Evolutionary conservation across 257 asterid genomes (phyloP), one percentile per base, ranked within the genome.

Genomic region (Galeopsis tetrahit): DNA sequence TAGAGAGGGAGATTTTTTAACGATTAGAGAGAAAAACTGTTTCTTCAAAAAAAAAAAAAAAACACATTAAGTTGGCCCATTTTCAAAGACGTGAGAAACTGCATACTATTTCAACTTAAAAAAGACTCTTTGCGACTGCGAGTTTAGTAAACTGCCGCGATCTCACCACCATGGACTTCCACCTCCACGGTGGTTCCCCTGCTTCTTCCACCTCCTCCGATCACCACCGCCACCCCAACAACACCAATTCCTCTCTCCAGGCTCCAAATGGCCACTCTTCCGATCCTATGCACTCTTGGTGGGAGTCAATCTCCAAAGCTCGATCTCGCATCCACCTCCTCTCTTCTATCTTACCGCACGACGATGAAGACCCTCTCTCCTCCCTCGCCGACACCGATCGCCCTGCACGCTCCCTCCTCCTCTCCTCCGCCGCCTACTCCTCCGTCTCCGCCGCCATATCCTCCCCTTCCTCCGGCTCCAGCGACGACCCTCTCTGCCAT

Each of bases 271-370:
- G 82, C 48, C 75, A 66, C 70, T 66, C 82, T 69, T 59, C 87
- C 59, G 97, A 94, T 66, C 95, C 93, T 33, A 85, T 86, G 90
- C 97, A 87, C 72, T 84, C 97, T 1, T 94, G 97, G 99, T 94
- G 97, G 98, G 99, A 94, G 56, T 88, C 97, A 82, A 88, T 94
- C 75, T 89, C 98, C 81, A 88, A 83, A 75, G 99, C 99, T 62
- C 98, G 99, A n/a, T 53, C 97, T 14, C 96, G 93, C 58, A 89
- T 94, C 83, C 97, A 87, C 69, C 94, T 85, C 73, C 96, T 94
- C 72, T 82, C 95, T 14, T 66, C 89, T 59, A 80, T 93, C 35
- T 80, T 93, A 42, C 92, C 93, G 6, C 79, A 79, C 34, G 66
- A 76, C 31, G 72, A 74, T 9, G 83, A 77, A 3, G 82, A 72